A percentile compares a stretch with the other conserved stretches of the same genome.
Evolutionary conservation across 2,329 filamentous ascomycete genomes (phyloP).

Genomic region (Dichotomopilus funicola): DNA sequence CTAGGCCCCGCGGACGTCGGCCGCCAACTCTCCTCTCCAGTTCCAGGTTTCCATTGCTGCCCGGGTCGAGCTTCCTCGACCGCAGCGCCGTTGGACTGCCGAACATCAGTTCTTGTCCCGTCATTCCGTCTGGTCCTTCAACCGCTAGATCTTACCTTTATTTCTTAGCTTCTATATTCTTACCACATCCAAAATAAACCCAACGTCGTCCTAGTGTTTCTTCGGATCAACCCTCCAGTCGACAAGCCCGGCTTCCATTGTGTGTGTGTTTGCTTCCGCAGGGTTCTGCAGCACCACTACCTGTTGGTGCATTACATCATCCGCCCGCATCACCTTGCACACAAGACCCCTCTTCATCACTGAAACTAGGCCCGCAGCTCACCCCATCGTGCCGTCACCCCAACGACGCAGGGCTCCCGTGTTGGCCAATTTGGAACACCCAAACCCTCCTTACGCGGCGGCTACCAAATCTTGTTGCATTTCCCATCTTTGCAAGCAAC

Average conservation of each 20-base stretch:
- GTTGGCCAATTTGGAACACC: background rate
- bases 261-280: background rate
- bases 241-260: too few species aligned
- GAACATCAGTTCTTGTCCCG: too few species aligned
- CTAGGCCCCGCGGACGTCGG: background rate
- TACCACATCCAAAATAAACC: too few species aligned
- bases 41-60: background rate
- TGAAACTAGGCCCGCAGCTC: slow-evolving; percentile 5
- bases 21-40: background rate
- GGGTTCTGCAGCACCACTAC: background rate
- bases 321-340: slow-evolving; percentile 2
- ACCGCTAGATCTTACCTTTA: too few species aligned
- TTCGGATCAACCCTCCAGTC: too few species aligned
- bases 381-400: background rate
- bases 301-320: slow-evolving; percentile 12
- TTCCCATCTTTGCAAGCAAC: too few species aligned
- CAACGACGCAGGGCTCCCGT: background rate
- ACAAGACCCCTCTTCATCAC: slow-evolving; percentile 7
- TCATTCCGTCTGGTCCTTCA: too few species aligned
- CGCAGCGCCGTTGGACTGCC: background rate
- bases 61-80: background rate
- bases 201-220: too few species aligned
- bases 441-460: background rate
- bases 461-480: too few species aligned
- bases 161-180: too few species aligned